A percentile compares a stretch with the other conserved stretches of the same genome.
Conservation (phyloP, 2,329 filamentous ascomycete genomes). For the Lasiodiplodia theobromae region DNA sequence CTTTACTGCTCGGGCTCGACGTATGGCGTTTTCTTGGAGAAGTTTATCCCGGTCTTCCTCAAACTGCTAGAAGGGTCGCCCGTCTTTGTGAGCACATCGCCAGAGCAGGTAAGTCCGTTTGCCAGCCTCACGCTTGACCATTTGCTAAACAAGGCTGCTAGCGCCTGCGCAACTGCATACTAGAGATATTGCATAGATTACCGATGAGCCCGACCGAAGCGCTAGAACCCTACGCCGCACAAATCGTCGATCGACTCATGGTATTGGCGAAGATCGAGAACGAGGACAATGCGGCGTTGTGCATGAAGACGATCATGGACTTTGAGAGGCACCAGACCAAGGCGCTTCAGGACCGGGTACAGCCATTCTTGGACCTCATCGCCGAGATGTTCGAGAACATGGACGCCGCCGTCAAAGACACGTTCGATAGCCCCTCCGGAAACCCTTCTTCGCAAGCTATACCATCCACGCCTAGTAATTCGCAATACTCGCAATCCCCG, state of each 20-base stretch:
- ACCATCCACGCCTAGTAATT: slow-evolving; percentile 69
- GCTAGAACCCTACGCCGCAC: slow-evolving; percentile 86
- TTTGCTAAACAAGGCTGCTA: slow-evolving; percentile 57
- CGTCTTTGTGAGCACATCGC: slow-evolving; percentile 88
- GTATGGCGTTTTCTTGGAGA: slow-evolving; percentile 83
- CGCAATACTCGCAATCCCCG: slow-evolving; percentile 81
- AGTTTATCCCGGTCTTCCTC: slow-evolving; percentile 89
- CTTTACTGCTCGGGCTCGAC: slow-evolving; percentile 79
- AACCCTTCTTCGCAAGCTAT: slow-evolving; percentile 54
- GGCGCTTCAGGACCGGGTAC: slow-evolving; percentile 80
- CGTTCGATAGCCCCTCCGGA: slow-evolving; percentile 75
- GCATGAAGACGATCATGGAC: slow-evolving; percentile 98
- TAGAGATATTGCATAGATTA: slow-evolving; percentile 94
- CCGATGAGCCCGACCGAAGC: slow-evolving; percentile 76
- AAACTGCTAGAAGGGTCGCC: slow-evolving; percentile 83
- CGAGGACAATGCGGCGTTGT: slow-evolving; percentile 97
- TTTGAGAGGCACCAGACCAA: slow-evolving; percentile 92
- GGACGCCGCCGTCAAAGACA: slow-evolving; percentile 92
- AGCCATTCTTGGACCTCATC: slow-evolving; percentile 88
- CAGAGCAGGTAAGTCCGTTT: slow-evolving; percentile 74
- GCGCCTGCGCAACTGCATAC: slow-evolving; percentile 85
- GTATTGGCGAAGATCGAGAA: slow-evolving; percentile 88
- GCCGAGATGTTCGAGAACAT: slow-evolving; percentile 96
- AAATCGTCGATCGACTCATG: slow-evolving; percentile 91
- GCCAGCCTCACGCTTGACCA: background rate